Evolutionary conservation across 768 basidiomycete genomes (phyloP).

Genomic region (Pleurotus citrinopileatus): DNA sequence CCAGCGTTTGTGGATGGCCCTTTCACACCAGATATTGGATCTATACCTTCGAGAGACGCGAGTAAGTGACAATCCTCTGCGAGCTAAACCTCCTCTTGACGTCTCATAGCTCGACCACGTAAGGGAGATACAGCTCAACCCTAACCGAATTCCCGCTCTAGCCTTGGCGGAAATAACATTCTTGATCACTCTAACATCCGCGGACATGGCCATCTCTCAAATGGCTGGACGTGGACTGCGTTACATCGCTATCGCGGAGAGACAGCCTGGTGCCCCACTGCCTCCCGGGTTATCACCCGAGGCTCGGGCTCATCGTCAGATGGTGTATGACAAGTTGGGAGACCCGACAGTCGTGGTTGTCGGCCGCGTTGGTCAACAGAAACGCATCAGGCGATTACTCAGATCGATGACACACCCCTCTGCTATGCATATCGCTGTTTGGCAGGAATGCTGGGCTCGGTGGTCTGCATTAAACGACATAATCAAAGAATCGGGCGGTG

Average conservation of each 20-base stretch:
- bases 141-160: constrained; percentile 59
- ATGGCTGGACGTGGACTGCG: constrained; percentile 69
- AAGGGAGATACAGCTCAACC: constrained; percentile 46
- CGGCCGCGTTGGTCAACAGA: constrained; percentile 78
- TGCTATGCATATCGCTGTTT: constrained; percentile 71
- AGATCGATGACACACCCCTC: constrained; percentile 61
- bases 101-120: constrained; percentile 36
- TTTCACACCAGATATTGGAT: constrained; percentile 58
- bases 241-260: constrained; percentile 64
- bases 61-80: constrained; percentile 27
- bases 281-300: constrained; percentile 53
- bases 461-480: constrained; percentile 67
- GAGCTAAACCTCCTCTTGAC: background rate
- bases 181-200: constrained; percentile 67
- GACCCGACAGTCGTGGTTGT: constrained; percentile 70
- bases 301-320: constrained; percentile 64
- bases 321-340: constrained; percentile 76
- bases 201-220: constrained; percentile 62
- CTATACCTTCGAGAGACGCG: constrained; percentile 48
- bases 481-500: constrained; percentile 38
- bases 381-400: constrained; percentile 70
- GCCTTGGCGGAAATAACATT: constrained; percentile 71
- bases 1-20: constrained; percentile 69
- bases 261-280: constrained; percentile 54
- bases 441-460: constrained; percentile 80